Conservation (phyloP, 805 yeast species). For the Diddensiella santjacobensis region DNA sequence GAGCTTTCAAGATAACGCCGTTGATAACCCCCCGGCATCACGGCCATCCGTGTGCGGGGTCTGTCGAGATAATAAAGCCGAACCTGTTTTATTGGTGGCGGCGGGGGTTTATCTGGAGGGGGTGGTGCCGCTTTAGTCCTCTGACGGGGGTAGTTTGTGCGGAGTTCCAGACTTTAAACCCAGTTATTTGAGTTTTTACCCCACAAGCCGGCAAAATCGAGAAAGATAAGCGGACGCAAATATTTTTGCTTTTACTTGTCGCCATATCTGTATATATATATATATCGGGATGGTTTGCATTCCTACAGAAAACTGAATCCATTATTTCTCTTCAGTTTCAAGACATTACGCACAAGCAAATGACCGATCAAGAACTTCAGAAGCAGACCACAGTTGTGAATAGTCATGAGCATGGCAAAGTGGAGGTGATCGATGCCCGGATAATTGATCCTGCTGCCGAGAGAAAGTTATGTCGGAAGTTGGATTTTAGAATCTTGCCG, state of each 20-base stretch:
- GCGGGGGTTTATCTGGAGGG: neutral
- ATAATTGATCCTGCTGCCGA: conserved; percentile 25
- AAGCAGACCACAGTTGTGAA: neutral
- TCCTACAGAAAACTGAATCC: too few relatives aligned
- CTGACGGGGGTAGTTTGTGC: too few relatives aligned
- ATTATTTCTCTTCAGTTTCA: too few relatives aligned
- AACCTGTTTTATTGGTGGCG: neutral
- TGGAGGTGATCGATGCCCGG: conserved; percentile 14
- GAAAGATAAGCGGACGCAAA: too few relatives aligned
- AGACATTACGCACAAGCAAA: too few relatives aligned
- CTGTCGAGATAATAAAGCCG: too few relatives aligned
- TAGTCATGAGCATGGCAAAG: neutral
- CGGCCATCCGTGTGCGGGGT: neutral
- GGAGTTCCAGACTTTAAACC: too few relatives aligned
- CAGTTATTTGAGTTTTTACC: neutral
- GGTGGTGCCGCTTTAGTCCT: neutral
- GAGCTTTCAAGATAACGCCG: neutral
- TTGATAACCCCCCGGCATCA: neutral
- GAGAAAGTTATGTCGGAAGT: conserved; percentile 34
- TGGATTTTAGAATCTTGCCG: conserved; percentile 45
- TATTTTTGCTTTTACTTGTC: neutral
- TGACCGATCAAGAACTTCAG: neutral
- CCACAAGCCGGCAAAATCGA: too few relatives aligned
- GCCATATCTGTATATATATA: neutral
- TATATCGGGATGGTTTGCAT: too few relatives aligned